phyloP scores from a whole-genome alignment of 164 flowering plant genomes.

The Vitis riparia region DNA sequence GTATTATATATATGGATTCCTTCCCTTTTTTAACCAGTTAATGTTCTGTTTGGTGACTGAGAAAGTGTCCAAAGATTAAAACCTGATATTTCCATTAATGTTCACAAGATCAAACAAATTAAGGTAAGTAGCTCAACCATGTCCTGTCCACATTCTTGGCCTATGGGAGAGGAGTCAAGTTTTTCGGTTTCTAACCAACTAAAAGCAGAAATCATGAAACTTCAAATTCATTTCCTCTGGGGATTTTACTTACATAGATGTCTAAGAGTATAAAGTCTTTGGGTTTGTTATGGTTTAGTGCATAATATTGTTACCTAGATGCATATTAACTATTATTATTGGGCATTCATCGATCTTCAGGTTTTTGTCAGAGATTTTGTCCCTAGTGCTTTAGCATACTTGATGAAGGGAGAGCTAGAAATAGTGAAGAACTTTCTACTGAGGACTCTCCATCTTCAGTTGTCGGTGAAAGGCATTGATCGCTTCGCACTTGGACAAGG shows the following conservation, averaged over 20 bases:
- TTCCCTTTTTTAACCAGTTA: neutral
- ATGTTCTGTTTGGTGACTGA: neutral
- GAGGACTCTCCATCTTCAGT: constrained; percentile 30
- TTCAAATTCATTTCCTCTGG: too few species aligned
- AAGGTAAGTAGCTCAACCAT: neutral
- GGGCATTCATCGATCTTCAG: constrained; percentile 3
- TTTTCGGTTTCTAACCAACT: too few species aligned
- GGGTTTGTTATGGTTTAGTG: too few species aligned
- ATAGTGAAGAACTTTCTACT: constrained; percentile 29
- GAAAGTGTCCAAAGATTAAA: neutral
- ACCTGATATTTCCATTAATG: neutral
- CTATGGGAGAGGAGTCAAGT: too few species aligned
- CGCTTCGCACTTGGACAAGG: constrained; percentile 32
- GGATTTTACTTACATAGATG: too few species aligned
- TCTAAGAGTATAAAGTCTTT: too few species aligned
- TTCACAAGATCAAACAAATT: constrained; percentile 2
- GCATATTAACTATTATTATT: neutral
- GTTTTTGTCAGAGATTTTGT: constrained; percentile 39
- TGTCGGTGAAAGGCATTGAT: constrained; percentile 26
- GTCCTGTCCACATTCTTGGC: too few species aligned
- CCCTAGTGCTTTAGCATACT: constrained; percentile 29
- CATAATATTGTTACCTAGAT: neutral
- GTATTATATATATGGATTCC: neutral
- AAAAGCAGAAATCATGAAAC: too few species aligned
- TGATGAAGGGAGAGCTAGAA: constrained; percentile 34